phyloP scores from a whole-genome alignment of 208 protist genomes.

The Tritrichomonas musculus region DNA sequence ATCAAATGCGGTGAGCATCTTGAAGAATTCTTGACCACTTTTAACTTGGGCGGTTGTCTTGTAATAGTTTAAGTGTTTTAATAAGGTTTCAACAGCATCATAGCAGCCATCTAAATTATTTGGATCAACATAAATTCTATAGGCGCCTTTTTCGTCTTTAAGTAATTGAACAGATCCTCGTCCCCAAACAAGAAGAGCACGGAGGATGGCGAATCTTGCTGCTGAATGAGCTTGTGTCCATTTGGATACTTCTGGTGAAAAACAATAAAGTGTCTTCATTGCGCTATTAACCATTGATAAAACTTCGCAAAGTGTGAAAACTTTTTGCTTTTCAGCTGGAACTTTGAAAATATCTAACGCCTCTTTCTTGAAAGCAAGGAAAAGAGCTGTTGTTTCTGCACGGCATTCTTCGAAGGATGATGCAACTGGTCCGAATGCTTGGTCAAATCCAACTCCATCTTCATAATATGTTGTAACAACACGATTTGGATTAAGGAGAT shows the following conservation, averaged over 20 bases:
- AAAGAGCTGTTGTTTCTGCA: conserved; percentile 42
- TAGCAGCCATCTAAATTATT: too few species aligned
- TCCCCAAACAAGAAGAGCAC: background rate
- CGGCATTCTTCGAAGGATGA: conserved; percentile 47
- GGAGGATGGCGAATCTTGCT: conserved; percentile 25
- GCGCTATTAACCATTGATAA: conserved; percentile 34
- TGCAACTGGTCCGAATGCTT: conserved; percentile 35
- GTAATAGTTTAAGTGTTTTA: background rate
- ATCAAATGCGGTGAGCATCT: background rate
- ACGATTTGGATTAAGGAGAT: background rate
- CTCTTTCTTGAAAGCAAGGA: conserved; percentile 22
- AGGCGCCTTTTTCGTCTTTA: background rate
- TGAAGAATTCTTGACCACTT: background rate
- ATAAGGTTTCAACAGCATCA: background rate
- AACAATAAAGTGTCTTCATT: conserved; percentile 31
- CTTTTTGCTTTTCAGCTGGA: background rate
- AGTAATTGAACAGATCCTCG: background rate
- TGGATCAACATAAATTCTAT: too few species aligned
- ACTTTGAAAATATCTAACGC: conserved; percentile 37
- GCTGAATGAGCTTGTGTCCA: conserved; percentile 44
- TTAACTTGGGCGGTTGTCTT: background rate
- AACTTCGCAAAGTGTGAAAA: background rate
- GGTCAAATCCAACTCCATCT: conserved; percentile 34
- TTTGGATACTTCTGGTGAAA: conserved; percentile 2
- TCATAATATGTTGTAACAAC: conserved; percentile 39